These are phyloP conservation scores for Nicotiana rustica DNA, from an alignment of 305 asterid species.

Conservation along the genomic window DNA sequence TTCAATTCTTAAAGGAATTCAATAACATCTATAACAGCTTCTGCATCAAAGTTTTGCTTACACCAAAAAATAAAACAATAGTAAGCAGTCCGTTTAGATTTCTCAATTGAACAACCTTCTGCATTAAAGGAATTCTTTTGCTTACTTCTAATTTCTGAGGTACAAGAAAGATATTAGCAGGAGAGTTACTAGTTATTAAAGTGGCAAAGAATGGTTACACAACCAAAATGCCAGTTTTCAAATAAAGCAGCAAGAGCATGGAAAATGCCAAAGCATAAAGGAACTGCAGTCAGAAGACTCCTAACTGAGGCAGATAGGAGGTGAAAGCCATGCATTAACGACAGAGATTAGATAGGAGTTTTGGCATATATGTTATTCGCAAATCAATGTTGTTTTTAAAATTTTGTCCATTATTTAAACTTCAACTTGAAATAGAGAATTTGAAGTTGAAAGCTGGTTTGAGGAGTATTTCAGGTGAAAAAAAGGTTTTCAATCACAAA, in stretches of 20 bases:
- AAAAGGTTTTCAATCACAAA: background rate
- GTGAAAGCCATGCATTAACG: background rate
- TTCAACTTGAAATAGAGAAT: constrained; percentile 25
- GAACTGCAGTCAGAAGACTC: background rate
- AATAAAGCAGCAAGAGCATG: background rate
- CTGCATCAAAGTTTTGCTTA: too few species aligned
- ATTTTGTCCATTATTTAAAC: background rate
- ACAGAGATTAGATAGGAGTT: background rate
- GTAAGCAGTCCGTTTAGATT: too few species aligned
- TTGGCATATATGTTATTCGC: background rate
- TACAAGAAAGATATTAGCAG: background rate
- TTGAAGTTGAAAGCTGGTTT: background rate
- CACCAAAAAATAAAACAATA: too few species aligned
- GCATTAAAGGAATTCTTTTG: too few species aligned
- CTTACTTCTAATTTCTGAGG: constrained; percentile 10
- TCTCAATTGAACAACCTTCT: too few species aligned
- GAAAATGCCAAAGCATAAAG: constrained; percentile 22
- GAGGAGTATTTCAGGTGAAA: constrained; percentile 20
- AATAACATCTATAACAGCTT: too few species aligned
- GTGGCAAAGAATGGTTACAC: constrained; percentile 18
- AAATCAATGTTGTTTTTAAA: background rate
- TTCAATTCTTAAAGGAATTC: too few species aligned
- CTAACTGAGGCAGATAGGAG: constrained; percentile 26
- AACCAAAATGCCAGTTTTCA: background rate
- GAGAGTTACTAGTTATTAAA: constrained; percentile 1